Evolutionary conservation across 2,329 filamentous ascomycete species (phyloP).

Genomic region (Ophiocordyceps sinensis): DNA sequence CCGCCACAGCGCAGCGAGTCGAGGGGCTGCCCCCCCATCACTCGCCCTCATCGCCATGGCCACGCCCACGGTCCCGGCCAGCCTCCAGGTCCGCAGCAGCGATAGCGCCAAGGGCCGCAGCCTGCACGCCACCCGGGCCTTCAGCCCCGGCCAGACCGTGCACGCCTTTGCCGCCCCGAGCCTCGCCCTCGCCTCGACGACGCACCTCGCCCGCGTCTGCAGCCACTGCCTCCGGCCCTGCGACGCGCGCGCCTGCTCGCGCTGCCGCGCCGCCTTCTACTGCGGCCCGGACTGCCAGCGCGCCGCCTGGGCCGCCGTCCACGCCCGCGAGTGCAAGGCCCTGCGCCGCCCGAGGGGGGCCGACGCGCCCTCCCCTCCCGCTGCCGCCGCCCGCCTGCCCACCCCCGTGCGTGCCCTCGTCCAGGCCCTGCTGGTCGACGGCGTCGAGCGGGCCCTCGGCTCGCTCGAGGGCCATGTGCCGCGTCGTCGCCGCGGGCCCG

Average conservation of each 20-base stretch:
- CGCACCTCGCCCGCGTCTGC: slow-evolving; percentile 28
- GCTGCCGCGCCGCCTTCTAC: slow-evolving; percentile 39
- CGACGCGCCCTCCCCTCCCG: slow-evolving; percentile 6
- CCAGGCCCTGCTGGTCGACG: slow-evolving; percentile 29
- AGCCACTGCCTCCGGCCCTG: slow-evolving; percentile 29
- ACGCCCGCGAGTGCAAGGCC: slow-evolving; percentile 40
- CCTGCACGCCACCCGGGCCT: slow-evolving; percentile 26
- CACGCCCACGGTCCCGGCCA: slow-evolving; percentile 1
- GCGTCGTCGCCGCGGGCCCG: background rate
- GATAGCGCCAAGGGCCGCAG: slow-evolving; percentile 25
- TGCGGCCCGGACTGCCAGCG: slow-evolving; percentile 39
- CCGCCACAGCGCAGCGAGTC: no score
- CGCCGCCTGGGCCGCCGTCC: slow-evolving; percentile 35
- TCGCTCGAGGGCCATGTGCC: slow-evolving; percentile 31
- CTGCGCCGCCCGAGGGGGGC: slow-evolving; percentile 17
- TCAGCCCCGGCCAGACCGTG: slow-evolving; percentile 30
- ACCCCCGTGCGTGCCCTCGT: slow-evolving; percentile 40
- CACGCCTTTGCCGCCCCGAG: slow-evolving; percentile 24
- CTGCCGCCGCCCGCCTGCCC: slow-evolving; percentile 25
- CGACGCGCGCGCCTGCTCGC: slow-evolving; percentile 28
- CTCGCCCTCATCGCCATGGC: no score
- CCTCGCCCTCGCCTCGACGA: slow-evolving; percentile 32
- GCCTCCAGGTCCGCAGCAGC: slow-evolving; percentile 13
- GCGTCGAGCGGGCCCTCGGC: slow-evolving; percentile 18
- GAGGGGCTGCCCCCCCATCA: no score